Percentiles rank a stretch among this genome's conserved stretches.
Conservation (phyloP, 176 grass and related monocot species). For the maize (Zea mays) region DNA sequence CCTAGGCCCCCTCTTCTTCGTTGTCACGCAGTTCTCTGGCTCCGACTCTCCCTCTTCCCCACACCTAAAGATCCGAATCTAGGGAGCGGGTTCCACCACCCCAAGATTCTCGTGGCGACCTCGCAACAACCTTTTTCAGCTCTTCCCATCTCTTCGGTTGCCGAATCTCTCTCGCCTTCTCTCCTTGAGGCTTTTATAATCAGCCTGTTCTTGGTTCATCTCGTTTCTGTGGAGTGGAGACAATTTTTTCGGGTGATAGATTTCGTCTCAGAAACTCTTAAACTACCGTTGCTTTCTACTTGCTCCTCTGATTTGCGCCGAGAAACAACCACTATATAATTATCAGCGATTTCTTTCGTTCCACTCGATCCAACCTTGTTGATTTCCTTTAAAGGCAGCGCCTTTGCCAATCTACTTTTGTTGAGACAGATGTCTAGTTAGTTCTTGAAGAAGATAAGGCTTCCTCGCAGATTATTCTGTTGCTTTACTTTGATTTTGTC, state of each 20-base stretch:
- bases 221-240: neutral
- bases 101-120: constrained; percentile 27
- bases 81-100: neutral
- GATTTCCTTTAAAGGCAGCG: constrained; percentile 15
- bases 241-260: neutral
- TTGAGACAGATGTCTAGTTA: constrained; percentile 12
- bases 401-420: constrained; percentile 9
- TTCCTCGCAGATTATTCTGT: neutral
- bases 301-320: neutral
- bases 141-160: neutral
- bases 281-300: constrained; percentile 30
- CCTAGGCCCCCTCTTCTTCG: neutral
- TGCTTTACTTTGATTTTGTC: constrained; percentile 14
- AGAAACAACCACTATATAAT: neutral
- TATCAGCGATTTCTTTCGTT: constrained; percentile 13
- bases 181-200: neutral
- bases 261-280: constrained; percentile 27
- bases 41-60: constrained; percentile 19
- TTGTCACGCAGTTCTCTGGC: neutral
- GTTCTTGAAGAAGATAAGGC: constrained; percentile 2
- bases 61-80: constrained; percentile 34
- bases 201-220: constrained; percentile 15
- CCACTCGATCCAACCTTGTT: constrained; percentile 29
- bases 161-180: neutral
- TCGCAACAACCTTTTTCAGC: constrained; percentile 18